A percentile compares a stretch with the other conserved stretches of the same genome.
Evolutionary conservation across 371 early-diverging fungal species (phyloP).

Genomic region (Zancudomyces culisetae): DNA sequence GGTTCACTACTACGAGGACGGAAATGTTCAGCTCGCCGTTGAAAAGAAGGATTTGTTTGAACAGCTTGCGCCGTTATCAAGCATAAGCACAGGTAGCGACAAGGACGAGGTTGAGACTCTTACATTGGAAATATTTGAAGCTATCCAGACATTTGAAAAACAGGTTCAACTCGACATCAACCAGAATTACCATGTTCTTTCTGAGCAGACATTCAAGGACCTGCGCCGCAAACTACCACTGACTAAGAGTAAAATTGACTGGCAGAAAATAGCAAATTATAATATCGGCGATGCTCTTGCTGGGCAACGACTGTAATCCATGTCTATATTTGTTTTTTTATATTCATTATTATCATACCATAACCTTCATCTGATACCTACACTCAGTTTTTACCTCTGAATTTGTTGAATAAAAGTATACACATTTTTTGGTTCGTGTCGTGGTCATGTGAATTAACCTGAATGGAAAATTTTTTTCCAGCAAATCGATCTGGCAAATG

Average conservation of each 20-base stretch:
- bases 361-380: too few species aligned
- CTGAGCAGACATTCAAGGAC: constrained; percentile 74
- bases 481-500: background rate
- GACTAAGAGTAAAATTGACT: constrained; percentile 80
- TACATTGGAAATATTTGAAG: constrained; percentile 35
- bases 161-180: constrained; percentile 68
- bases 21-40: constrained; percentile 85
- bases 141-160: constrained; percentile 50
- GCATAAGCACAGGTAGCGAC: constrained; percentile 10
- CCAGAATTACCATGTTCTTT: constrained; percentile 53
- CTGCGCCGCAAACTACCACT: constrained; percentile 79
- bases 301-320: constrained; percentile 1
- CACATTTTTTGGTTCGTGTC: too few species aligned
- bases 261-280: constrained; percentile 43
- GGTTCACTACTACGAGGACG: constrained; percentile 96
- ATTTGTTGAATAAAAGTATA: too few species aligned
- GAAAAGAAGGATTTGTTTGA: constrained; percentile 44
- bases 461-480: background rate
- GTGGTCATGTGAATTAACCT: too few species aligned
- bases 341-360: too few species aligned
- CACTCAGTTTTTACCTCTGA: too few species aligned
- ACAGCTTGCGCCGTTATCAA: constrained; percentile 16
- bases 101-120: constrained; percentile 17
- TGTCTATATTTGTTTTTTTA: too few species aligned
- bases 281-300: constrained; percentile 10